phyloP scores from a whole-genome alignment of 306 rosid genomes.

The Aeschynomene evenia region DNA sequence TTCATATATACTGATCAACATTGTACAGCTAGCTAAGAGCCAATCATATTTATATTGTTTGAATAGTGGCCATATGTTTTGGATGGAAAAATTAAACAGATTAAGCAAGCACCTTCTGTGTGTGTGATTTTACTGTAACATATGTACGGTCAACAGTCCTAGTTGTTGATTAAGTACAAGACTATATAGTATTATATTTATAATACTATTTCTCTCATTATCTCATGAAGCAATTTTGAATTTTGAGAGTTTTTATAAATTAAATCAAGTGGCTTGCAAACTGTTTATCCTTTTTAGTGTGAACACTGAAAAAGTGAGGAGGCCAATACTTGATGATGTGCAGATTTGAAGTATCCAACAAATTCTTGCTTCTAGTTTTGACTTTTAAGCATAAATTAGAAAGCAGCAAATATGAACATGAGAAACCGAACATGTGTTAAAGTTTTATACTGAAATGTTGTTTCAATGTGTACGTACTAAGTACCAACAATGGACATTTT shows the following conservation, averaged over 20 bases:
- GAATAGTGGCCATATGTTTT: constrained; percentile 17
- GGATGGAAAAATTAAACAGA: constrained; percentile 13
- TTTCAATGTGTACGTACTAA: neutral
- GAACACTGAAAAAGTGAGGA: neutral
- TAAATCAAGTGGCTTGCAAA: neutral
- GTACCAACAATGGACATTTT: neutral
- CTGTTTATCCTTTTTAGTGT: neutral
- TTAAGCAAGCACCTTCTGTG: constrained; percentile 3
- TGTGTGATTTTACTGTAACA: constrained; percentile 15
- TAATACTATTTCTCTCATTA: neutral
- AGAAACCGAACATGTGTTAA: neutral
- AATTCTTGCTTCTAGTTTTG: neutral
- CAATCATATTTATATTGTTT: constrained; percentile 23
- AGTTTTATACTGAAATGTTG: neutral
- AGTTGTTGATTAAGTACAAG: constrained; percentile 13
- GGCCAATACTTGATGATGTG: neutral
- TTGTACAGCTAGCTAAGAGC: constrained; percentile 50
- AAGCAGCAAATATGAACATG: neutral
- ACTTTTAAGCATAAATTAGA: neutral
- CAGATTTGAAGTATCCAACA: neutral
- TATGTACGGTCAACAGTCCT: neutral
- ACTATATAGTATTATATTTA: no score
- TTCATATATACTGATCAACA: constrained; percentile 34
- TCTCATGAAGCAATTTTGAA: neutral
- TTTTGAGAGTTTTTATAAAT: neutral